phyloP scores from a whole-genome alignment of 306 rosid genomes.

The Lathyrus aphaca region DNA sequence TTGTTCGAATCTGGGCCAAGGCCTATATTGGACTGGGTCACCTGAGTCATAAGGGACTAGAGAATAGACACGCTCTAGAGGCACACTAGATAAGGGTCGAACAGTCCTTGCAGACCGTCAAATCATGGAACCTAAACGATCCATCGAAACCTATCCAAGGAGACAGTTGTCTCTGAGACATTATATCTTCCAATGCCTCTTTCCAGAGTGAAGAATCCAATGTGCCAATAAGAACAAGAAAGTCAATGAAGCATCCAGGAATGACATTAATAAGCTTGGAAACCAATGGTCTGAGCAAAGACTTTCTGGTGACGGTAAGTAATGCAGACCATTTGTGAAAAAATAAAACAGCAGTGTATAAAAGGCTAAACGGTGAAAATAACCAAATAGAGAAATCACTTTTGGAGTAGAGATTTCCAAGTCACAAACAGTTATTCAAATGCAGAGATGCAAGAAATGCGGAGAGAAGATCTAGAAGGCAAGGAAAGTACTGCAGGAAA shows the following conservation, averaged over 20 bases:
- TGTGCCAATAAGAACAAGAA: background rate
- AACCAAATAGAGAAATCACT: slow-evolving; percentile 1
- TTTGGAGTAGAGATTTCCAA: background rate
- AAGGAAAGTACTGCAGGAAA: too few relatives aligned
- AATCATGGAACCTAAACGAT: background rate
- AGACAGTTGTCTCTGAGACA: background rate
- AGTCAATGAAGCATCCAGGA: background rate
- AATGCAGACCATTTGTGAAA: background rate
- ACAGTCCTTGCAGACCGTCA: background rate
- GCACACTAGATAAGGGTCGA: too few relatives aligned
- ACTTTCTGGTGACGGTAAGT: background rate
- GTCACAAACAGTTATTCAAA: background rate
- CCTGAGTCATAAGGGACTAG: too few relatives aligned
- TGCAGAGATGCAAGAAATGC: slow-evolving; percentile 4
- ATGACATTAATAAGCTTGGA: background rate
- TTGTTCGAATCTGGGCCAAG: too few relatives aligned
- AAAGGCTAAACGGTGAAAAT: background rate
- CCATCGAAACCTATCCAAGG: too few relatives aligned
- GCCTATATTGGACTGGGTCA: too few relatives aligned
- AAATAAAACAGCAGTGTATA: background rate
- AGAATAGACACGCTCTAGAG: too few relatives aligned
- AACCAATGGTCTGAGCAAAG: background rate
- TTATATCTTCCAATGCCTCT: background rate
- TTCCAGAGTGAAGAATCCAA: background rate
- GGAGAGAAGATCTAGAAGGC: too few relatives aligned